Evolutionary conservation across 2,329 filamentous ascomycete species (phyloP).

Genomic region (Hysterium pulicare): DNA sequence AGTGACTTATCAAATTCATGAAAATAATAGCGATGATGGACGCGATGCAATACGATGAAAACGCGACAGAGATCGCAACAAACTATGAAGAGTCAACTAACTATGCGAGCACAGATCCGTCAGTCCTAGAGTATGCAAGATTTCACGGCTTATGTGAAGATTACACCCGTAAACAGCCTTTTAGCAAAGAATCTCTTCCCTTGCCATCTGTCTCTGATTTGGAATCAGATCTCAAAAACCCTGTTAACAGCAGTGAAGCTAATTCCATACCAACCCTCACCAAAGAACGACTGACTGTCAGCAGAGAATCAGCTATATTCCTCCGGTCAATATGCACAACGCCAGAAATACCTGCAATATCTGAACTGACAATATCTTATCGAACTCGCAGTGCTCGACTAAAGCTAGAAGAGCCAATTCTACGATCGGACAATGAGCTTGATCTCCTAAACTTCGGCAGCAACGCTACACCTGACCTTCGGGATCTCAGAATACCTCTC

Average conservation of each 20-base stretch:
- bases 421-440: slow-evolving; percentile 44
- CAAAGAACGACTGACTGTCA: slow-evolving; percentile 27
- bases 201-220: slow-evolving; percentile 10
- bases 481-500: slow-evolving; percentile 28
- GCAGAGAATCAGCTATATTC: slow-evolving; percentile 25
- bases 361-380: slow-evolving; percentile 6
- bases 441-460: slow-evolving; percentile 42
- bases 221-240: slow-evolving; percentile 19
- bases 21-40: too few relatives aligned
- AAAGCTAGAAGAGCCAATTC: slow-evolving; percentile 47
- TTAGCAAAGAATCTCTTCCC: slow-evolving; percentile 9
- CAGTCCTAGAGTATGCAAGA: slow-evolving; percentile 47
- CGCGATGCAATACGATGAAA: too few relatives aligned
- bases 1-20: too few relatives aligned
- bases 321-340: slow-evolving; percentile 19
- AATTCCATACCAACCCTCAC: slow-evolving; percentile 14
- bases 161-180: slow-evolving; percentile 29
- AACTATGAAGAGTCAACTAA: too few relatives aligned
- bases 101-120: slow-evolving; percentile 20
- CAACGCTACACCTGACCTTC: slow-evolving; percentile 20
- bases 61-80: too few relatives aligned
- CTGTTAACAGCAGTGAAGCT: slow-evolving; percentile 6
- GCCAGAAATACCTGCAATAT: slow-evolving; percentile 1
- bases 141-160: slow-evolving; percentile 42
- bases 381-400: slow-evolving; percentile 20